Evolutionary conservation across 148 eudicot genomes (phyloP).

Genomic region (Fagopyrum tataricum): DNA sequence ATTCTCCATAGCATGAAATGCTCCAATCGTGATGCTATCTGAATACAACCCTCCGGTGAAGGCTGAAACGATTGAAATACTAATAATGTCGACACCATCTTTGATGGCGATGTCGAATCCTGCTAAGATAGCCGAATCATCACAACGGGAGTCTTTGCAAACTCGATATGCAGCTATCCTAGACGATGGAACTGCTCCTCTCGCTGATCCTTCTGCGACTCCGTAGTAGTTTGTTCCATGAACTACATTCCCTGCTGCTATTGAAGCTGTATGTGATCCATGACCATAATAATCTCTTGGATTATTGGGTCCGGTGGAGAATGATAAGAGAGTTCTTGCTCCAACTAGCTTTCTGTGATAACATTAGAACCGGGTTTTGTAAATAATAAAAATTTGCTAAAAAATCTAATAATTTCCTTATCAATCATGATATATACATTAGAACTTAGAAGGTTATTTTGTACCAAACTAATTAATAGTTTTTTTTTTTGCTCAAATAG

Average conservation of each 20-base stretch:
- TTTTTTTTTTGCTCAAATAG: neutral
- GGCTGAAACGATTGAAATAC: conserved; percentile 26
- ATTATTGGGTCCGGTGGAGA: neutral
- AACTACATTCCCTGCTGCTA: conserved; percentile 37
- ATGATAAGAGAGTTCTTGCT: conserved; percentile 24
- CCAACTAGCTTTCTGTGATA: conserved; percentile 67
- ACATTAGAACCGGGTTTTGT: no score
- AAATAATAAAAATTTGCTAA: neutral
- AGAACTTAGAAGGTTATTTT: neutral
- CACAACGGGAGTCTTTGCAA: conserved; percentile 29
- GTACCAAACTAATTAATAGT: neutral
- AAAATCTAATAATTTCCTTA: neutral
- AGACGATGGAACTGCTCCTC: conserved; percentile 50
- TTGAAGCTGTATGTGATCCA: conserved; percentile 59
- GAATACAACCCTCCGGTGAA: neutral
- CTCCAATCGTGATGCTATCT: conserved; percentile 28
- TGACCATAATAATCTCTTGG: conserved; percentile 40
- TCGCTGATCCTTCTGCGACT: conserved; percentile 31
- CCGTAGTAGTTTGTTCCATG: conserved; percentile 29
- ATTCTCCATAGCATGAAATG: conserved; percentile 34
- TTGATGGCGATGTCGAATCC: conserved; percentile 53
- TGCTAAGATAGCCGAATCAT: conserved; percentile 14
- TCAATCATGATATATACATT: no score
- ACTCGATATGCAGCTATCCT: conserved; percentile 47
- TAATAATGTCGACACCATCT: conserved; percentile 56